Percentiles rank a stretch among this genome's conserved stretches.
Evolutionary conservation across 495 filamentous ascomycete species (phyloP).

Genomic region (Penicillium waksmanii): DNA sequence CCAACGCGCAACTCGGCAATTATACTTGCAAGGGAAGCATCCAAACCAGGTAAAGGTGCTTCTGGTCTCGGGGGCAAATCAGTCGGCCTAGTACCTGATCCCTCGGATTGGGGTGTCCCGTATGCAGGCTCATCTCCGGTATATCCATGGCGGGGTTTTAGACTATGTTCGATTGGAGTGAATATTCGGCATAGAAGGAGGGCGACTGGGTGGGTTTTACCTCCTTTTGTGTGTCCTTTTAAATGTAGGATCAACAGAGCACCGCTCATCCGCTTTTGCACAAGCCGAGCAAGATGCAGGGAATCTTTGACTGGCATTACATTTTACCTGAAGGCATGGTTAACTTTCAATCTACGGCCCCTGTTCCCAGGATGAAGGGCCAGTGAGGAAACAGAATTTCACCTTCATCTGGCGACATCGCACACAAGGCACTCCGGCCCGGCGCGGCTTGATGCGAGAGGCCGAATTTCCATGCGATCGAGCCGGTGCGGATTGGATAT

Average conservation of each 20-base stretch:
- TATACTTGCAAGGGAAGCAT: background rate
- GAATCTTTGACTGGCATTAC: constrained; percentile 12
- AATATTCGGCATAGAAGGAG: background rate
- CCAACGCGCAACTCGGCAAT: constrained; percentile 5
- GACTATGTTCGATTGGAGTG: constrained; percentile 7
- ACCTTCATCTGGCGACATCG: constrained; percentile 15
- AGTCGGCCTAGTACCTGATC: background rate
- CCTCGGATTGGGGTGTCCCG: constrained; percentile 4
- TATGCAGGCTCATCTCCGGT: background rate
- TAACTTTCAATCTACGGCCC: background rate
- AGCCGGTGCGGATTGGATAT: constrained; percentile 7
- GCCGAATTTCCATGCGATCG: constrained; percentile 8
- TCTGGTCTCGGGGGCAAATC: background rate
- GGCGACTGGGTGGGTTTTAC: background rate
- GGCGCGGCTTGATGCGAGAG: constrained; percentile 8
- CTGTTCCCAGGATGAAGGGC: background rate
- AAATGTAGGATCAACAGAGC: constrained; percentile 10
- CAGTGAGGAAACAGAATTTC: background rate
- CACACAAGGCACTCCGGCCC: constrained; percentile 11
- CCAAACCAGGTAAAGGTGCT: background rate
- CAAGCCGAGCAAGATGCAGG: constrained; percentile 11
- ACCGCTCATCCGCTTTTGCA: constrained; percentile 7
- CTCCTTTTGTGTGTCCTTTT: constrained; percentile 8
- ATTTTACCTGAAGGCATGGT: constrained; percentile 3
- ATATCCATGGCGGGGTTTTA: background rate